Evolutionary conservation across 2,329 filamentous ascomycete genomes (phyloP).

Genomic region (Paracorniculantispora psalliotae): DNA sequence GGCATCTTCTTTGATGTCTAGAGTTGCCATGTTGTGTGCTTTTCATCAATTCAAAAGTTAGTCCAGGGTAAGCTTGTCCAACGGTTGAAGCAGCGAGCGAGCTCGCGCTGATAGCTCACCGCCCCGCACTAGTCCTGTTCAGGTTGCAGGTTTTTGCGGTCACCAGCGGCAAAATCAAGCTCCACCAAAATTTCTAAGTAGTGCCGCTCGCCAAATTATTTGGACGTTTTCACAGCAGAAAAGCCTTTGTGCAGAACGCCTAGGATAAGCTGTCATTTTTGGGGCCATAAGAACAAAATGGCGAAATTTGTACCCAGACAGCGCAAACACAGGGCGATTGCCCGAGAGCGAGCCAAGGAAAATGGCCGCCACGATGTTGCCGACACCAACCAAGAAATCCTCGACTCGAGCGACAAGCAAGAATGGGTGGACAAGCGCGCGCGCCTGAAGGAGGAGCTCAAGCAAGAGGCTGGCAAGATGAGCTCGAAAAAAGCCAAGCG

Average conservation of each 20-base stretch:
- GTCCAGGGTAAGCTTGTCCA: conserved; percentile 18
- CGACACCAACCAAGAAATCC: conserved; percentile 33
- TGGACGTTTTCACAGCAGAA: neutral
- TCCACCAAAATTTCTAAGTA: conserved; percentile 31
- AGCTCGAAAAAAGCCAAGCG: conserved; percentile 63
- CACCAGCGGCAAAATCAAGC: conserved; percentile 29
- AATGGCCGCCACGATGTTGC: conserved; percentile 36
- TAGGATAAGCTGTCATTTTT: neutral
- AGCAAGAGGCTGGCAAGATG: conserved; percentile 48
- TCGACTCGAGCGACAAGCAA: conserved; percentile 41
- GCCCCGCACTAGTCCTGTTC: conserved; percentile 32
- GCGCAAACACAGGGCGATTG: conserved; percentile 64
- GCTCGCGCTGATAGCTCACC: conserved; percentile 14
- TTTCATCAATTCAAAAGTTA: neutral
- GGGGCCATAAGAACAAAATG: conserved; percentile 33
- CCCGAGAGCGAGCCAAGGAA: conserved; percentile 51
- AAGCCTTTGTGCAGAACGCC: neutral
- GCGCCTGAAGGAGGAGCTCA: conserved; percentile 49
- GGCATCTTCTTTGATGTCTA: conserved; percentile 43
- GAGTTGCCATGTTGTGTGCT: conserved; percentile 32
- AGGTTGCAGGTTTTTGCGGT: conserved; percentile 31
- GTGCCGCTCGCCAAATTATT: conserved; percentile 6
- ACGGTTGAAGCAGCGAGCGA: neutral
- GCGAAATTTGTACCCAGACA: conserved; percentile 58
- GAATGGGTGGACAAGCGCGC: conserved; percentile 52